These are phyloP conservation scores for Talaromyces sp. DNA, from an alignment of 2,329 filamentous ascomycete genomes.

Conservation along the genomic window DNA sequence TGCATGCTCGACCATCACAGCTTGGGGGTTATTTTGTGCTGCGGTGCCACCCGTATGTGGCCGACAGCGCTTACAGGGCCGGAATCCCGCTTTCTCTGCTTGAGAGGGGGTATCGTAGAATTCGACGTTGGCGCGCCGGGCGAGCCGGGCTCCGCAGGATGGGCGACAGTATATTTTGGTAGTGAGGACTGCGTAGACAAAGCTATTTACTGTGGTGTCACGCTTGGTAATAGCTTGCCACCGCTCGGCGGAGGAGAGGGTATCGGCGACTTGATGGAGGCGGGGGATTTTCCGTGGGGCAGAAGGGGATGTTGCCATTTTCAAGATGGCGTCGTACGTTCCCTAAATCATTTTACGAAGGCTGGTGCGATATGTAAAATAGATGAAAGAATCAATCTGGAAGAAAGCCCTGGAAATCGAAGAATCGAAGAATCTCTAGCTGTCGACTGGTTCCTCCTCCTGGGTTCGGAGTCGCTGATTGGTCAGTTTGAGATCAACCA, in stretches of 20 bases:
- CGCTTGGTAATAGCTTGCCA: conserved; percentile 51
- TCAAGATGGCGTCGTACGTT: neutral
- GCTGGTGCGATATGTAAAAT: too few species aligned
- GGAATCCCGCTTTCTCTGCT: conserved; percentile 55
- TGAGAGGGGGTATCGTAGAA: conserved; percentile 54
- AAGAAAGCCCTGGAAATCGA: neutral
- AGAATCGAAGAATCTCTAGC: neutral
- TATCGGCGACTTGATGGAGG: conserved; percentile 14
- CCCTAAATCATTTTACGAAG: too few species aligned
- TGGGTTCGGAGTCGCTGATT: conserved; percentile 28
- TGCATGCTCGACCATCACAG: conserved; percentile 33
- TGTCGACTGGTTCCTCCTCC: neutral
- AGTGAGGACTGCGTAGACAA: conserved; percentile 60
- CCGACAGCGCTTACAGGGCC: conserved; percentile 61
- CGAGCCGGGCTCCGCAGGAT: conserved; percentile 60
- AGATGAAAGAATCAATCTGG: too few species aligned
- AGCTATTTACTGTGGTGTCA: conserved; percentile 48
- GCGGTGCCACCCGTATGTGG: conserved; percentile 32
- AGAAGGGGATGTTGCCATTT: conserved; percentile 9
- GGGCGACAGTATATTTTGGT: conserved; percentile 62
- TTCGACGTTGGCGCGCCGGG: conserved; percentile 58
- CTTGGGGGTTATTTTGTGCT: conserved; percentile 34
- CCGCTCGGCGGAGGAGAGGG: conserved; percentile 34
- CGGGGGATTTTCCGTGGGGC: conserved; percentile 28
- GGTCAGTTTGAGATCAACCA: conserved; percentile 38